These are phyloP conservation scores for Hypoxylon sp. DNA, from an alignment of 2,329 filamentous ascomycete species.

Conservation along the genomic window DNA sequence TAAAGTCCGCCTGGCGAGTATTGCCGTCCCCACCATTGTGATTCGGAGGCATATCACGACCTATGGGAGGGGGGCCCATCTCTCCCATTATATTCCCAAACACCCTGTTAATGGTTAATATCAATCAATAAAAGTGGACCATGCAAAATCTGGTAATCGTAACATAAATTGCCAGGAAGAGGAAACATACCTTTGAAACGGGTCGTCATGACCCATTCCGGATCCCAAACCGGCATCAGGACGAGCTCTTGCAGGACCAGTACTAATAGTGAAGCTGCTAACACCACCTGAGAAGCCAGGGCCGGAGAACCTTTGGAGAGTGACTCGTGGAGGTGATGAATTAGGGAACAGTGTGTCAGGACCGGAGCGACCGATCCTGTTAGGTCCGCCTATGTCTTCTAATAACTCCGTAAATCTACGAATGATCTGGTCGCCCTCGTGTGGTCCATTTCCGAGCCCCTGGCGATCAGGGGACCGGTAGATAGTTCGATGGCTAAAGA, in stretches of 20 bases:
- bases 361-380: constrained; percentile 47
- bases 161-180: constrained; percentile 12
- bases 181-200: constrained; percentile 65
- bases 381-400: constrained; percentile 49
- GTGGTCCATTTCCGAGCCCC: constrained; percentile 32
- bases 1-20: constrained; percentile 52
- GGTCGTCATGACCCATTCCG: constrained; percentile 53
- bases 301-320: constrained; percentile 56
- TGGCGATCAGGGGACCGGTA: constrained; percentile 47
- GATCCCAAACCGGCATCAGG: constrained; percentile 44
- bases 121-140: neutral
- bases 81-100: constrained; percentile 63
- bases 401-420: constrained; percentile 59
- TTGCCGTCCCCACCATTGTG: constrained; percentile 46
- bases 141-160: neutral
- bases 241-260: constrained; percentile 51
- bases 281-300: constrained; percentile 58
- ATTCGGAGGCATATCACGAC: constrained; percentile 47
- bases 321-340: constrained; percentile 45
- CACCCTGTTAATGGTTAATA: constrained; percentile 61
- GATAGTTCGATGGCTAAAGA: constrained; percentile 59
- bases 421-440: constrained; percentile 53
- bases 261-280: constrained; percentile 66
- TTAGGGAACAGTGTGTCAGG: constrained; percentile 48
- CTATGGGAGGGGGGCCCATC: constrained; percentile 54